Evolutionary conservation across 768 basidiomycete species (phyloP).

Genomic region (Cubamyces sp.): DNA sequence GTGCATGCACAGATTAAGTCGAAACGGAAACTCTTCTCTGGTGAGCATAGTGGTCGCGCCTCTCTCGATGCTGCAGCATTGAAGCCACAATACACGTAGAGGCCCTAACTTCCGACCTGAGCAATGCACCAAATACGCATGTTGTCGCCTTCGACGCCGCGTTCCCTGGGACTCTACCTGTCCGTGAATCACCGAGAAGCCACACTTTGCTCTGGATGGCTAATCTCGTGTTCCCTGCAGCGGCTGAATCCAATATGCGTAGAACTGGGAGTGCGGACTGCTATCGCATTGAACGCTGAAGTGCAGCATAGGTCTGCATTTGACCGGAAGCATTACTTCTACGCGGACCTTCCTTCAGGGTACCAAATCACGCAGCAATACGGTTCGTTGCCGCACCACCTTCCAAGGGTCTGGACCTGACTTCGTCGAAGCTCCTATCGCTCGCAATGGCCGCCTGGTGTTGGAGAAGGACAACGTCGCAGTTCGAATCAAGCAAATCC

Average conservation of each 20-base stretch:
- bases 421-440: conserved; percentile 71
- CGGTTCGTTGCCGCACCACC: conserved; percentile 72
- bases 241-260: conserved; percentile 71
- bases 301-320: conserved; percentile 79
- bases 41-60: conserved; percentile 39
- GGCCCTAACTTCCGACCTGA: conserved; percentile 45
- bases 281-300: conserved; percentile 70
- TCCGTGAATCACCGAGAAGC: conserved; percentile 42
- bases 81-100: conserved; percentile 34
- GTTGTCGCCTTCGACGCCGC: conserved; percentile 86
- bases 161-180: conserved; percentile 92
- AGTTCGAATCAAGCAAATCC: conserved; percentile 92
- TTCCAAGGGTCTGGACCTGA: conserved; percentile 42
- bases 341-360: conserved; percentile 90
- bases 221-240: conserved; percentile 37
- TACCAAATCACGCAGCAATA: conserved; percentile 99
- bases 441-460: conserved; percentile 62
- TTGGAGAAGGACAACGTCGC: conserved; percentile 44
- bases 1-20: conserved; percentile 95
- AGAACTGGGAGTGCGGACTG: conserved; percentile 78
- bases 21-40: conserved; percentile 85
- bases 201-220: not conserved
- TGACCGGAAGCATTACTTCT: conserved; percentile 98
- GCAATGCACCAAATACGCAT: conserved; percentile 68
- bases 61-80: conserved; percentile 2